phyloP scores from a whole-genome alignment of 768 basidiomycete species.

The Neoboletus magnificus region DNA sequence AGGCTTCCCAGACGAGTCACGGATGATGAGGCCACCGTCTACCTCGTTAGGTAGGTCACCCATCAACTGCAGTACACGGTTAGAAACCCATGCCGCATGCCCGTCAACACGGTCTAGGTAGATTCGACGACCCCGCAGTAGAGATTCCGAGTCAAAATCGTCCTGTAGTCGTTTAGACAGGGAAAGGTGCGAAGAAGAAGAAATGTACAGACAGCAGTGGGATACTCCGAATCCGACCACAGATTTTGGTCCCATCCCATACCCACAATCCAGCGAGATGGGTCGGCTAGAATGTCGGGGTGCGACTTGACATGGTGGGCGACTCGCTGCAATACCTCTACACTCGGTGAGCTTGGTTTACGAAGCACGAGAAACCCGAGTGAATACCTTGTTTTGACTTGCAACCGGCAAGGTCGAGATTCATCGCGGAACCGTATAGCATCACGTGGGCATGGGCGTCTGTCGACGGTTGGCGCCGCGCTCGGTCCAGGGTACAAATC shows the following conservation, averaged over 20 bases:
- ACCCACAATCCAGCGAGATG: constrained; percentile 71
- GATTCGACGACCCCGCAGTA: constrained; percentile 69
- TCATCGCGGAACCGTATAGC: constrained; percentile 63
- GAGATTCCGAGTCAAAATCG: constrained; percentile 67
- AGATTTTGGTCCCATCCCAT: constrained; percentile 94
- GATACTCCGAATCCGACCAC: constrained; percentile 63
- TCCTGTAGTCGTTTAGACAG: constrained; percentile 39
- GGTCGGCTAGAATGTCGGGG: constrained; percentile 53
- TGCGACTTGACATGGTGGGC: constrained; percentile 55
- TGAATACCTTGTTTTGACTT: constrained; percentile 54
- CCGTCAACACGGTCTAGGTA: constrained; percentile 74
- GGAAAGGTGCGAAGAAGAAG: constrained; percentile 4
- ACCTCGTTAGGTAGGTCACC: constrained; percentile 57
- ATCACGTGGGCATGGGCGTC: constrained; percentile 82
- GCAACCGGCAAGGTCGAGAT: constrained; percentile 60
- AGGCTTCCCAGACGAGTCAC: constrained; percentile 57
- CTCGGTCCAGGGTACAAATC: background rate
- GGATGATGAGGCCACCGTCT: constrained; percentile 72
- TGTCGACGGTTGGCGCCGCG: constrained; percentile 22
- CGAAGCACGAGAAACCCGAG: background rate
- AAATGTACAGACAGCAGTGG: constrained; percentile 56
- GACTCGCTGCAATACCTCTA: constrained; percentile 63
- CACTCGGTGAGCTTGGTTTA: background rate
- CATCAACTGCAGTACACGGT: constrained; percentile 63
- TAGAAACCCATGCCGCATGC: constrained; percentile 87